Conservation (phyloP, 495 filamentous ascomycete genomes). For the Hypomontagnella monticulosa region DNA sequence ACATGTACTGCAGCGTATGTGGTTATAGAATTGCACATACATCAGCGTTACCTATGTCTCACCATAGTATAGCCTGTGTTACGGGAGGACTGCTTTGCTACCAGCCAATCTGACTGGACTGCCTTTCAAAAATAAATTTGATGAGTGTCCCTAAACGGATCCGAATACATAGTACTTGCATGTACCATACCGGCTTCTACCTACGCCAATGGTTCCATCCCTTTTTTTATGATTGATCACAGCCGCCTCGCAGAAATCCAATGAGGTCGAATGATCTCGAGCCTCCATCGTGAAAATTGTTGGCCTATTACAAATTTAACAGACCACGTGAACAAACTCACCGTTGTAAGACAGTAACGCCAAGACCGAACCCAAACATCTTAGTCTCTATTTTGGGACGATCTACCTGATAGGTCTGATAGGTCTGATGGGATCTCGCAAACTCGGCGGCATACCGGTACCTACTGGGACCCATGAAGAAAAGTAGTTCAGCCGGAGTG, state of each 20-base stretch:
- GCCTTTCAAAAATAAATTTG: slow-evolving; percentile 16
- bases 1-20: neutral
- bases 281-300: slow-evolving; percentile 27
- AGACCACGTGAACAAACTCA: slow-evolving; percentile 38
- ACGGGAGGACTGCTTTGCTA: neutral
- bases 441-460: slow-evolving; percentile 4
- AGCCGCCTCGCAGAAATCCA: slow-evolving; percentile 22
- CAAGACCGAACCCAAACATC: slow-evolving; percentile 29
- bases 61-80: neutral
- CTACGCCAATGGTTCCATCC: slow-evolving; percentile 32
- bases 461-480: slow-evolving; percentile 1
- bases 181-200: slow-evolving; percentile 7
- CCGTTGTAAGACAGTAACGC: slow-evolving; percentile 21
- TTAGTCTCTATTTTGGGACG: slow-evolving; percentile 25
- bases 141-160: slow-evolving; percentile 3
- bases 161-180: slow-evolving; percentile 11
- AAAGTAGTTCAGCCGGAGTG: slow-evolving; percentile 22
- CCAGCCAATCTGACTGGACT: slow-evolving; percentile 9
- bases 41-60: too few species aligned
- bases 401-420: slow-evolving; percentile 14
- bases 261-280: slow-evolving; percentile 25
- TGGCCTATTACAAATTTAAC: slow-evolving; percentile 30
- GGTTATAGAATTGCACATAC: neutral
- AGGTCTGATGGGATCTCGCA: slow-evolving; percentile 2
- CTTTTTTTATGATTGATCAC: slow-evolving; percentile 26